Conservation (phyloP, 352 stramenopile species). For the Globisporangium parvum region DNA sequence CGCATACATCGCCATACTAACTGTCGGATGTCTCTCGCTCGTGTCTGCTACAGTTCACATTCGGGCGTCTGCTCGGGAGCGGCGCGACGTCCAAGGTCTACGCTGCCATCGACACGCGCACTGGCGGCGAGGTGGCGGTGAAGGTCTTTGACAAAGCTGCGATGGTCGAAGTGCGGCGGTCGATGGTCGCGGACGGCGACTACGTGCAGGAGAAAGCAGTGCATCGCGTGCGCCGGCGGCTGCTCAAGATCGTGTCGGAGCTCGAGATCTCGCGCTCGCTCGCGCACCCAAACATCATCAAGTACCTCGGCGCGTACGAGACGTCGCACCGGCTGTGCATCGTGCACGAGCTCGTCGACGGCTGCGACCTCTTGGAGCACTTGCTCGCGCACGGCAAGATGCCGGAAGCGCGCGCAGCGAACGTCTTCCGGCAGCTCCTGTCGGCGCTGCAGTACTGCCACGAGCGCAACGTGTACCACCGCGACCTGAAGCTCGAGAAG, state of each 20-base stretch:
- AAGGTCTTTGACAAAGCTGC: slow-evolving; percentile 83
- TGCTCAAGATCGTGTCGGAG: slow-evolving; percentile 80
- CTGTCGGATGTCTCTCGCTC: neutral
- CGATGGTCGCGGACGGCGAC: slow-evolving; percentile 66
- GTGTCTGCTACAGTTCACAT: slow-evolving; percentile 32
- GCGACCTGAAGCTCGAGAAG: slow-evolving; percentile 95
- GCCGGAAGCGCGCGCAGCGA: slow-evolving; percentile 42
- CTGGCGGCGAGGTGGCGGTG: slow-evolving; percentile 48
- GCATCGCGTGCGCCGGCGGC: slow-evolving; percentile 53
- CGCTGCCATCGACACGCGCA: slow-evolving; percentile 44
- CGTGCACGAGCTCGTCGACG: slow-evolving; percentile 72
- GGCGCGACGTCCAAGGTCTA: slow-evolving; percentile 78
- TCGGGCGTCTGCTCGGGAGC: slow-evolving; percentile 52
- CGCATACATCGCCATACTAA: neutral
- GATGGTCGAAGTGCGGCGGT: slow-evolving; percentile 73
- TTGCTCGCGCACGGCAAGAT: slow-evolving; percentile 70
- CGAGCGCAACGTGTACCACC: slow-evolving; percentile 87
- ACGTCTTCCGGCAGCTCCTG: slow-evolving; percentile 83
- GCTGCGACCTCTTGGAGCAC: slow-evolving; percentile 65
- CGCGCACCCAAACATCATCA: slow-evolving; percentile 75
- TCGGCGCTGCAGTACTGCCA: slow-evolving; percentile 92
- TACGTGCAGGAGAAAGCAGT: slow-evolving; percentile 60
- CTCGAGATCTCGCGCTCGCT: slow-evolving; percentile 73
- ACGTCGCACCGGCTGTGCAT: slow-evolving; percentile 78
- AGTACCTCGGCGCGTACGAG: slow-evolving; percentile 67